Conservation (phyloP, 2,329 filamentous ascomycete species). For the Cladosporium cucumerinum region DNA sequence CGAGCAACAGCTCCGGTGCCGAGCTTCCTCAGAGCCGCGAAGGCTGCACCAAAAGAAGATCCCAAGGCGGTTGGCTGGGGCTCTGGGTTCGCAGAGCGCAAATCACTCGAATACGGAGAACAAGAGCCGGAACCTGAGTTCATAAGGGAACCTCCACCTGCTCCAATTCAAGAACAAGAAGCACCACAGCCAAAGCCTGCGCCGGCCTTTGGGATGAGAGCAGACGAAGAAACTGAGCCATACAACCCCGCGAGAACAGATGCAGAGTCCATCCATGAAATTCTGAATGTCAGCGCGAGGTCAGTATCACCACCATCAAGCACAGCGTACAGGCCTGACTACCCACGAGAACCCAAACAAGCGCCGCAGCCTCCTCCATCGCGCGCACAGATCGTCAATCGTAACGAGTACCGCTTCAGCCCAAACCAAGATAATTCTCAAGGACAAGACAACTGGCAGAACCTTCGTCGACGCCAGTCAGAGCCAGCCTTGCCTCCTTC, state of each 20-base stretch:
- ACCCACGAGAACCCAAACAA: slow-evolving; percentile 1
- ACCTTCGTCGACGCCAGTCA: slow-evolving; percentile 22
- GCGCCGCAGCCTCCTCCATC: neutral
- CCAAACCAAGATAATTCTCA: neutral
- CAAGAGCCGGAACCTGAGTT: neutral
- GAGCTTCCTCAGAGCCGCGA: slow-evolving; percentile 2
- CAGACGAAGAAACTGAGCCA: neutral
- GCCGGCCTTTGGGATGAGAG: neutral
- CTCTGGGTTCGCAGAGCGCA: neutral
- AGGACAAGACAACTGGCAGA: slow-evolving; percentile 25
- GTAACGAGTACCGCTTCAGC: neutral
- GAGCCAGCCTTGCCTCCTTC: slow-evolving; percentile 6
- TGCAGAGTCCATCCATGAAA: slow-evolving; percentile 3
- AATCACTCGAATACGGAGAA: slow-evolving; percentile 4
- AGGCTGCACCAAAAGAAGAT: neutral
- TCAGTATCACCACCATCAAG: neutral
- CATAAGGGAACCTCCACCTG: neutral
- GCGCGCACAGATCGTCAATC: neutral
- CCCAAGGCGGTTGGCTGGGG: neutral
- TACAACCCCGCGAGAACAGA: neutral
- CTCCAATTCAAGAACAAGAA: neutral
- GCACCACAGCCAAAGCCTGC: neutral
- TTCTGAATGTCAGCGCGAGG: neutral
- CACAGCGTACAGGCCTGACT: slow-evolving; percentile 1
- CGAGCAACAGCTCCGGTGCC: neutral